phyloP scores from a whole-genome alignment of 495 filamentous ascomycete genomes.

The Staphylotrichum longicolle region DNA sequence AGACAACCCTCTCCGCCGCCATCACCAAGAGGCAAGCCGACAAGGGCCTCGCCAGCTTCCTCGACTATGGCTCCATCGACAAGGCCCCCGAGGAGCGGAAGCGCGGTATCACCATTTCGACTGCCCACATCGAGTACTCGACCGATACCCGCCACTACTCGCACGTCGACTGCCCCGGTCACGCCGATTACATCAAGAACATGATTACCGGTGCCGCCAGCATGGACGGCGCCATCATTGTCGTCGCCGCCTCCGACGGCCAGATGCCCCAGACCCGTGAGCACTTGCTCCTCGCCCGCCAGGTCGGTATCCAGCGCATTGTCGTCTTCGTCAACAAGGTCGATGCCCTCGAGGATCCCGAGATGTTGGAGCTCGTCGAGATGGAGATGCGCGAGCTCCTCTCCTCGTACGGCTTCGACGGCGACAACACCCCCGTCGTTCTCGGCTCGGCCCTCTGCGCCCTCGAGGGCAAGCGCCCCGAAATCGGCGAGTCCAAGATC shows the following conservation, averaged over 20 bases:
- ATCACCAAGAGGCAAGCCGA: conserved; percentile 96
- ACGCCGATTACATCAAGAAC: conserved; percentile 99
- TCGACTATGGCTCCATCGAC: conserved; percentile 96
- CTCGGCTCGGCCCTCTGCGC: conserved; percentile 95
- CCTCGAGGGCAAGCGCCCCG: conserved; percentile 79
- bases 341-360: conserved; percentile 90
- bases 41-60: conserved; percentile 89
- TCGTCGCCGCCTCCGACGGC: conserved; percentile 96
- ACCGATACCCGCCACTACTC: conserved; percentile 93
- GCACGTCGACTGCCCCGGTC: conserved; percentile 98
- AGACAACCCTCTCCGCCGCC: conserved; percentile 97
- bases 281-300: conserved; percentile 94
- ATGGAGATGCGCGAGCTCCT: conserved; percentile 99
- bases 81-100: conserved; percentile 99
- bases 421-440: conserved; percentile 94
- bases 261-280: conserved; percentile 99
- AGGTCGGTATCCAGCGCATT: conserved; percentile 95
- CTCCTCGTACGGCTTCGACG: conserved; percentile 89
- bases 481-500: conserved; percentile 82
- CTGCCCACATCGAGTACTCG: conserved; percentile 96
- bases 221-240: conserved; percentile 98
- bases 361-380: conserved; percentile 99
- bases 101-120: conserved; percentile 99
- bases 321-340: conserved; percentile 99
- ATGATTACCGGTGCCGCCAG: conserved; percentile 97